These are phyloP conservation scores for Trichoderma atrobrunneum DNA, from an alignment of 2,329 filamentous ascomycete genomes.

Conservation along the genomic window DNA sequence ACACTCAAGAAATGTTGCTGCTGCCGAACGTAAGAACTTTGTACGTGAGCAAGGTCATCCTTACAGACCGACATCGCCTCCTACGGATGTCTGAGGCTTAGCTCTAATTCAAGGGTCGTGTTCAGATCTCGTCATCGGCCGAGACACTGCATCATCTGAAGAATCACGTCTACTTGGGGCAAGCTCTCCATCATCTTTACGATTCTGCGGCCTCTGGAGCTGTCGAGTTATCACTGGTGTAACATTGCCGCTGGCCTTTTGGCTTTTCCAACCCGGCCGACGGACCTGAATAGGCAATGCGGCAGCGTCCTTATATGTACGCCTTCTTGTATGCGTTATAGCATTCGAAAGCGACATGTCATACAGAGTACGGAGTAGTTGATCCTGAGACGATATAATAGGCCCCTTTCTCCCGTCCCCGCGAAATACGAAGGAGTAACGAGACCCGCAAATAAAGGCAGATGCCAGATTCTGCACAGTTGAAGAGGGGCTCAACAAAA, in stretches of 20 bases:
- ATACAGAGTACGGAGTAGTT: neutral
- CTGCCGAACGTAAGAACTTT: neutral
- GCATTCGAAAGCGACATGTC: neutral
- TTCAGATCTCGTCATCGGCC: neutral
- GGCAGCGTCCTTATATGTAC: neutral
- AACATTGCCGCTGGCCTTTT: neutral
- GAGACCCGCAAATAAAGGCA: constrained; percentile 1
- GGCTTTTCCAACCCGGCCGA: too few relatives aligned
- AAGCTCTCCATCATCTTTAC: neutral
- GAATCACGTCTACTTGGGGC: neutral
- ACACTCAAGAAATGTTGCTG: neutral
- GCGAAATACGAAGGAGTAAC: constrained; percentile 1
- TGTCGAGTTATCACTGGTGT: neutral
- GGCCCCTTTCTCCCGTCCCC: neutral
- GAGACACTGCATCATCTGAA: neutral
- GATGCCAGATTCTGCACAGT: neutral
- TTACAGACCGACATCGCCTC: neutral
- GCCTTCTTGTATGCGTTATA: neutral
- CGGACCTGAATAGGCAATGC: neutral
- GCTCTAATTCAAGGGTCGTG: neutral
- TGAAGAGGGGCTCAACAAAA: constrained; percentile 17
- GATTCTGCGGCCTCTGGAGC: neutral
- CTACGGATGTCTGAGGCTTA: neutral
- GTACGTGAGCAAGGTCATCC: neutral
- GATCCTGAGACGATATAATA: neutral